phyloP scores from a whole-genome alignment of 2,329 filamentous ascomycete species.

The Fusarium sp. region DNA sequence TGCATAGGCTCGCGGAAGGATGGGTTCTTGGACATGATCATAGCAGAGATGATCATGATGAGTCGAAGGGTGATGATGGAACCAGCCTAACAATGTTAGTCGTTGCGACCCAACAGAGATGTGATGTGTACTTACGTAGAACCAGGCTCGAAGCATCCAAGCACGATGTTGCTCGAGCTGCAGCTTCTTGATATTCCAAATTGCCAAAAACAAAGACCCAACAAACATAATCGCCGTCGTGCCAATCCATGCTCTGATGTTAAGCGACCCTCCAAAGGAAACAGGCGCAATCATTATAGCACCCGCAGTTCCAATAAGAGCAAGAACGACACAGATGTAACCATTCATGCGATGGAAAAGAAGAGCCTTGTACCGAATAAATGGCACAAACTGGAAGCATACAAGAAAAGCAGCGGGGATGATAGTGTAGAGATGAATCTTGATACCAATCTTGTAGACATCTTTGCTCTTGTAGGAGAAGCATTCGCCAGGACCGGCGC shows the following conservation, averaged over 20 bases:
- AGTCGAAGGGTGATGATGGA: constrained; percentile 19
- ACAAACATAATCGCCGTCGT: constrained; percentile 58
- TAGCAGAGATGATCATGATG: constrained; percentile 20
- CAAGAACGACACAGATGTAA: constrained; percentile 62
- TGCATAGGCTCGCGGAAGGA: constrained; percentile 11
- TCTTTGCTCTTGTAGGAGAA: constrained; percentile 17
- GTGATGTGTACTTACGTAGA: not conserved
- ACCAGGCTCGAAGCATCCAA: constrained; percentile 66
- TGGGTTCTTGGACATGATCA: constrained; percentile 12
- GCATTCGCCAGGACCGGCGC: constrained; percentile 20
- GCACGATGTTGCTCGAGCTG: constrained; percentile 72
- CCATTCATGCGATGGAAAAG: constrained; percentile 71
- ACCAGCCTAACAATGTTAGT: not conserved
- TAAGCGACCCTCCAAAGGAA: constrained; percentile 64
- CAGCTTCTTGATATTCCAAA: constrained; percentile 66
- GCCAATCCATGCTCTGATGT: constrained; percentile 58
- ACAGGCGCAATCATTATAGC: constrained; percentile 64
- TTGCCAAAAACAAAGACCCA: constrained; percentile 57
- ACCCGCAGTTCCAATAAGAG: constrained; percentile 57
- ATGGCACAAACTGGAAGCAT: constrained; percentile 60
- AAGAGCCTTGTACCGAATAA: constrained; percentile 58
- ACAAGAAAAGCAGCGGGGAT: constrained; percentile 58
- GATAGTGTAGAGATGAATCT: constrained; percentile 57
- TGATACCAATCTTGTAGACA: constrained; percentile 52
- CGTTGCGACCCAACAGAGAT: rapidly evolving